Conservation (phyloP, 2,329 filamentous ascomycete genomes). For the Coniochaeta ligniaria region DNA sequence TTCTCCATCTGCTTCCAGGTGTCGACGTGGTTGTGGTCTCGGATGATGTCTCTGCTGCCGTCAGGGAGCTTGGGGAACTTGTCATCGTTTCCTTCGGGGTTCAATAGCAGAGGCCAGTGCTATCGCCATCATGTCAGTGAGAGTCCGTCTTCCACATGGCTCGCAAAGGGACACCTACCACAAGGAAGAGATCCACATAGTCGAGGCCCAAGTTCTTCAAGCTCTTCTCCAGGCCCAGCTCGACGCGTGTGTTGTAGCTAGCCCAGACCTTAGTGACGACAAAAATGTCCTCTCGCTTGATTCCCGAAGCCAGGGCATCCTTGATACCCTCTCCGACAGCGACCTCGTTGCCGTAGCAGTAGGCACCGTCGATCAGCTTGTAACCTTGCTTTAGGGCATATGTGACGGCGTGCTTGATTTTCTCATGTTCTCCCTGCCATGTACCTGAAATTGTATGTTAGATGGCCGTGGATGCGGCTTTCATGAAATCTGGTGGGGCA, state of each 20-base stretch:
- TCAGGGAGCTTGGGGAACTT: constrained; percentile 69
- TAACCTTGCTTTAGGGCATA: constrained; percentile 51
- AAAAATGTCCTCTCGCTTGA: constrained; percentile 74
- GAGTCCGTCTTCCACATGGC: neutral
- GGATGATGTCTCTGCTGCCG: constrained; percentile 66
- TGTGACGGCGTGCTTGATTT: constrained; percentile 51
- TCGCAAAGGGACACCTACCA: constrained; percentile 32
- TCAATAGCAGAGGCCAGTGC: constrained; percentile 80
- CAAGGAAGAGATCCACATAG: constrained; percentile 74
- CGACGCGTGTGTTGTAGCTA: constrained; percentile 65
- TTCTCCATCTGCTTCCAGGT: constrained; percentile 74
- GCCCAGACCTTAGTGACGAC: constrained; percentile 83
- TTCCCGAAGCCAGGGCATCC: constrained; percentile 61
- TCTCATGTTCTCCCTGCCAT: constrained; percentile 55
- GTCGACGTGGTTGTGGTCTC: constrained; percentile 61
- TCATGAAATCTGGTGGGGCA: neutral
- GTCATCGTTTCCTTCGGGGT: constrained; percentile 63
- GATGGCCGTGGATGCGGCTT: neutral
- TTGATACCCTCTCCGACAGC: constrained; percentile 75
- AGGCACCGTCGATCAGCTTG: constrained; percentile 62
- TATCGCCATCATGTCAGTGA: constrained; percentile 11
- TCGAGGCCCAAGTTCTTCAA: constrained; percentile 67
- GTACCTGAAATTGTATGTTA: constrained; percentile 39
- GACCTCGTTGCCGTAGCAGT: constrained; percentile 75
- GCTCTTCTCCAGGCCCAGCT: constrained; percentile 64